These are phyloP conservation scores for Magnusiomyces sp. DNA, from an alignment of 1,139 yeast genomes.

Conservation along the genomic window DNA sequence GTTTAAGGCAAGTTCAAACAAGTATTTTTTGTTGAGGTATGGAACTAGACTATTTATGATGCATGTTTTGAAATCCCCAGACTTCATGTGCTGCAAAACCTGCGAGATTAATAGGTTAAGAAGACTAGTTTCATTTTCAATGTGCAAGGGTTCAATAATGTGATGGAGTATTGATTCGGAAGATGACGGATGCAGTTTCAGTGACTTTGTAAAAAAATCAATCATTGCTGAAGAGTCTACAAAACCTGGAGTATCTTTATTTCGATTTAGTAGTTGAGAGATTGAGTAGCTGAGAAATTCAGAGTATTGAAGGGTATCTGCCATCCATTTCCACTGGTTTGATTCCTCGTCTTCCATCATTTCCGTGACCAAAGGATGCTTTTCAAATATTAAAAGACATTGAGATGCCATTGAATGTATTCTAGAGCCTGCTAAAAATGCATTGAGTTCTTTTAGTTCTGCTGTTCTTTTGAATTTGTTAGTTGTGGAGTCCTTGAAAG, in stretches of 20 bases:
- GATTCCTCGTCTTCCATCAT: neutral
- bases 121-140: no score
- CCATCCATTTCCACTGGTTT: neutral
- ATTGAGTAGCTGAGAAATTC: neutral
- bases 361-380: neutral
- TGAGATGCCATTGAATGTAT: neutral
- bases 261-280: no score
- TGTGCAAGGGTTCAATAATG: no score
- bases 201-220: neutral
- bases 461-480: neutral
- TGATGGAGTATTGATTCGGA: no score
- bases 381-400: neutral
- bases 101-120: no score
- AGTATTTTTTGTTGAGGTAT: no score
- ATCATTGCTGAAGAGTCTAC: neutral
- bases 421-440: conserved; percentile 1
- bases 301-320: neutral
- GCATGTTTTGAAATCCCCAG: neutral
- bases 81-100: neutral
- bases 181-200: no score
- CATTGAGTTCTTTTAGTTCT: neutral
- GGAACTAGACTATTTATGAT: no score
- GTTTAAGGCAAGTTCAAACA: no score
- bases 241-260: no score
- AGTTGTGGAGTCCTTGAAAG: neutral